A percentile compares a stretch with the other conserved stretches of the same genome.
Conservation (phyloP, 108 stramenopile genomes). For the Cyclotella atomus region DNA sequence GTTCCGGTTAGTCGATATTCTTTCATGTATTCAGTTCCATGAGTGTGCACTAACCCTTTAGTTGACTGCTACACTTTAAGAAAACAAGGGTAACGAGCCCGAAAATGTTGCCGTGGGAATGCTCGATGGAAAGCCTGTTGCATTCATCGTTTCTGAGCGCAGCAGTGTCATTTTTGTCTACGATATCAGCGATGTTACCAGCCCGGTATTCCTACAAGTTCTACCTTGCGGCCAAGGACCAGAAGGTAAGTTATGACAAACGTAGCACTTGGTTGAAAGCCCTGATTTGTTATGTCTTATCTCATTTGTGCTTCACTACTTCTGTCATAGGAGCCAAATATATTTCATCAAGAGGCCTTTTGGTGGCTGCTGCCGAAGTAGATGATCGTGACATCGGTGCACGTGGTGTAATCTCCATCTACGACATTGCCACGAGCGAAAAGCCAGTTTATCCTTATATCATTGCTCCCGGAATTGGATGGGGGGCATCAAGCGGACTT, state of each 20-base stretch:
- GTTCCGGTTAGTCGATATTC: slow-evolving; percentile 33
- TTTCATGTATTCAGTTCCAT: no score
- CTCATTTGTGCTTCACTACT: neutral
- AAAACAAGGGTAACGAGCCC: slow-evolving; percentile 73
- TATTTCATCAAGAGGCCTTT: neutral
- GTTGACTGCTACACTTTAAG: no score
- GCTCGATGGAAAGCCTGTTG: slow-evolving; percentile 23
- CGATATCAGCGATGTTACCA: slow-evolving; percentile 36
- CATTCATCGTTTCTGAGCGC: slow-evolving; percentile 71
- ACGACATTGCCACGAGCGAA: neutral
- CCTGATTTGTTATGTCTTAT: neutral
- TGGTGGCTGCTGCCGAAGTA: neutral
- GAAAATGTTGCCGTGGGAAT: slow-evolving; percentile 55
- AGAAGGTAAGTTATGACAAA: slow-evolving; percentile 49
- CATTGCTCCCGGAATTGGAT: neutral
- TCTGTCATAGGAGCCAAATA: neutral
- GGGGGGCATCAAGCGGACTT: neutral
- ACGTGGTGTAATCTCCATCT: slow-evolving; percentile 22
- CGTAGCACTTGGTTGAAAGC: no score
- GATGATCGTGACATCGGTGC: slow-evolving; percentile 64
- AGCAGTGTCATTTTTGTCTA: slow-evolving; percentile 61
- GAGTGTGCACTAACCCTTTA: no score
- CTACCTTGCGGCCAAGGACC: slow-evolving; percentile 63
- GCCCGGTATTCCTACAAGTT: slow-evolving; percentile 56
- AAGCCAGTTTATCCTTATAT: neutral